Evolutionary conservation across 176 grass and related monocot species (phyloP).

Genomic region (Ensete ventricosum): DNA sequence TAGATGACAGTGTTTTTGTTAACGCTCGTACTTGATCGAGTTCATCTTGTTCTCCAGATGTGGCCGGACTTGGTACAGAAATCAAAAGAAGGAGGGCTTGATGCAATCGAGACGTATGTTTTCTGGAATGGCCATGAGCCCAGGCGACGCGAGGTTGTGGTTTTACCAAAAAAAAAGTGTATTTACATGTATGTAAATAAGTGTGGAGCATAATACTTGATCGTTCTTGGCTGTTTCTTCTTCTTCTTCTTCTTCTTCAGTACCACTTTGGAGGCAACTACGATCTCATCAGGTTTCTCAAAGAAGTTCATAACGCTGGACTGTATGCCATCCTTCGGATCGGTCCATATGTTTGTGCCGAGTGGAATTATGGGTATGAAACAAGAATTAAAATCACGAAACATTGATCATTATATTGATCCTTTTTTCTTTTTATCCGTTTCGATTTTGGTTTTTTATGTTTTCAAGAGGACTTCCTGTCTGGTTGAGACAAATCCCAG

Average conservation of each 20-base stretch:
- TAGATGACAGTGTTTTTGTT: constrained; percentile 1
- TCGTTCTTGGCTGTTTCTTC: too few species aligned
- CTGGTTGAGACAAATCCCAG: constrained; percentile 44
- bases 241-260: constrained; percentile 16
- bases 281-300: constrained; percentile 43
- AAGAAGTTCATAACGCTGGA: constrained; percentile 46
- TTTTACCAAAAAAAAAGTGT: background rate
- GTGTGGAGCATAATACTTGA: background rate
- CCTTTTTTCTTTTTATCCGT: background rate
- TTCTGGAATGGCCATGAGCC: constrained; percentile 65
- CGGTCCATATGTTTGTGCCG: constrained; percentile 43
- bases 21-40: background rate
- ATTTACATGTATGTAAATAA: background rate
- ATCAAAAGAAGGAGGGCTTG: constrained; percentile 46
- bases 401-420: background rate
- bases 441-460: background rate
- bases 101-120: constrained; percentile 51
- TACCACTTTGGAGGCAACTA: constrained; percentile 52
- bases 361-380: constrained; percentile 42
- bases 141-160: constrained; percentile 25
- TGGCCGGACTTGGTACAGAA: constrained; percentile 53
- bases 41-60: constrained; percentile 24
- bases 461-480: constrained; percentile 38
- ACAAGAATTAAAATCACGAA: background rate
- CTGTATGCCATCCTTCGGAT: constrained; percentile 37